Conservation (phyloP, 257 asterid genomes). For the Verbascum thapsus region DNA sequence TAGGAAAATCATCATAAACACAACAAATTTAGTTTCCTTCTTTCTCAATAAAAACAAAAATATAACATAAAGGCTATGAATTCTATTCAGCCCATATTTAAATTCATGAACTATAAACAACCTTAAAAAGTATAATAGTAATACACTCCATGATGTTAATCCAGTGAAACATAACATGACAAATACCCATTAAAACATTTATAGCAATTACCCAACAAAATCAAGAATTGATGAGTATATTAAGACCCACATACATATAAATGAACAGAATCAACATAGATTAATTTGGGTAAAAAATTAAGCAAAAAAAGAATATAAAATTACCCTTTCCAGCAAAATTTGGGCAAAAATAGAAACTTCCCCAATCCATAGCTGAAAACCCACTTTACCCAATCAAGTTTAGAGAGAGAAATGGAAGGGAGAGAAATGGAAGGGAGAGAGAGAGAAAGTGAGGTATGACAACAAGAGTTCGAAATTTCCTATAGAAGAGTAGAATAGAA, state of each 20-base stretch:
- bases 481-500: conserved; percentile 4
- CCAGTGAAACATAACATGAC: conserved; percentile 1
- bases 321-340: conserved; percentile 44
- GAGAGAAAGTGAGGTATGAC: background rate
- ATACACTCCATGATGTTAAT: conserved; percentile 16
- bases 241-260: conserved; percentile 24
- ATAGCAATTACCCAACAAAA: conserved; percentile 1
- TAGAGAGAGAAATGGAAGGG: conserved; percentile 35
- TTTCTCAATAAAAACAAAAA: background rate
- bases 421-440: conserved; percentile 11
- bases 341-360: conserved; percentile 34
- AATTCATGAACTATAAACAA: conserved; percentile 10
- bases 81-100: conserved; percentile 1
- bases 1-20: background rate
- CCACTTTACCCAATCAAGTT: conserved; percentile 33
- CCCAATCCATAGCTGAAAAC: conserved; percentile 35
- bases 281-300: background rate
- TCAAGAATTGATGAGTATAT: background rate
- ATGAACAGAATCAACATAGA: conserved; percentile 18
- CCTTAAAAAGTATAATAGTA: background rate
- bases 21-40: background rate
- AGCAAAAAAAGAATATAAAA: background rate
- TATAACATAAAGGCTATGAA: background rate
- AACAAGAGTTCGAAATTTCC: conserved; percentile 10
- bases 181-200: conserved; percentile 10